A percentile compares a stretch with the other conserved stretches of the same genome.
phyloP scores from a whole-genome alignment of 345 rosid species.

The Arabis alpina region DNA sequence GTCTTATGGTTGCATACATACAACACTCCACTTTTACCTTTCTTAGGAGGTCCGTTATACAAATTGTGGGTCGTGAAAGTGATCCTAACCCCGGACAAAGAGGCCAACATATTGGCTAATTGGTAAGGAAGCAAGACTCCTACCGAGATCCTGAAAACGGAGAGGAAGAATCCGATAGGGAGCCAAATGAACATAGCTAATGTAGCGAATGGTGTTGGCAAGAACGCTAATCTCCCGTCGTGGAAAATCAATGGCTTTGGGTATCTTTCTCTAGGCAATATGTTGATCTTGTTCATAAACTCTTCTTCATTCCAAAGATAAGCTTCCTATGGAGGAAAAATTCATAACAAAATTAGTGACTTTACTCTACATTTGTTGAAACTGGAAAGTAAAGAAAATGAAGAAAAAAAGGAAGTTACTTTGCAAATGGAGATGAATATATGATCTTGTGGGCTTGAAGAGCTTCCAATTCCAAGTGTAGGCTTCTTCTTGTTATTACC shows the following conservation, averaged over 20 bases:
- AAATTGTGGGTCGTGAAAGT: slow-evolving; percentile 40
- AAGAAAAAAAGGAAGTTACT: background rate
- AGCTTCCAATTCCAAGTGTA: slow-evolving; percentile 56
- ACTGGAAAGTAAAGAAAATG: too few species aligned
- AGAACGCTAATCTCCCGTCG: slow-evolving; percentile 95
- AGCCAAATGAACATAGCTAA: slow-evolving; percentile 77
- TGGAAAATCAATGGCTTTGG: slow-evolving; percentile 91
- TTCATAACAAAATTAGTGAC: background rate
- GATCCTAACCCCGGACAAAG: slow-evolving; percentile 57
- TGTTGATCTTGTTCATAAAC: slow-evolving; percentile 34
- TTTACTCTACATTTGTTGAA: too few species aligned
- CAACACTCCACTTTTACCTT: slow-evolving; percentile 63
- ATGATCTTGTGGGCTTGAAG: slow-evolving; percentile 60
- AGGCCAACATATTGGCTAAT: slow-evolving; percentile 49
- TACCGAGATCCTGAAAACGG: slow-evolving; percentile 62
- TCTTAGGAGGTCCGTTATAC: slow-evolving; percentile 28
- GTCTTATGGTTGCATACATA: slow-evolving; percentile 92
- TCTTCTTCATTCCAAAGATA: slow-evolving; percentile 70
- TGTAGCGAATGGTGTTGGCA: slow-evolving; percentile 83
- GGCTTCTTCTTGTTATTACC: slow-evolving; percentile 59
- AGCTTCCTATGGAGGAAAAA: slow-evolving; percentile 59
- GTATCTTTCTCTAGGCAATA: slow-evolving; percentile 71
- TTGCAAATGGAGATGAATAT: slow-evolving; percentile 70
- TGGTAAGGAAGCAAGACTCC: slow-evolving; percentile 73
- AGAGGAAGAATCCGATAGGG: slow-evolving; percentile 65